These are phyloP conservation scores for Grosmannia penicillata DNA, from an alignment of 2,329 filamentous ascomycete genomes.

Conservation along the genomic window DNA sequence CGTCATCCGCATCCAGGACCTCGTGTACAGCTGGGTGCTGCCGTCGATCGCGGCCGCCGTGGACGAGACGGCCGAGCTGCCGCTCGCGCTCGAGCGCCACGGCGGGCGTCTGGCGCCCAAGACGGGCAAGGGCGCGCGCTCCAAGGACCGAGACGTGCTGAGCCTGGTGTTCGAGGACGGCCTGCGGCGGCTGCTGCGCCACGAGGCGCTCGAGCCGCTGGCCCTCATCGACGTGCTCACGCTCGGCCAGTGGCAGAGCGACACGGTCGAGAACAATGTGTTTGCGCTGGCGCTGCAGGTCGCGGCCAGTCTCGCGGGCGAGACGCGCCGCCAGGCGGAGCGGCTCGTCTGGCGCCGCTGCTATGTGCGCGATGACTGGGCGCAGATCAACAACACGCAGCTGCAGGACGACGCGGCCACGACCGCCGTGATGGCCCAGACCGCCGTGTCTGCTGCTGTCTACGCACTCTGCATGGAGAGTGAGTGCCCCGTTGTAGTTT, in stretches of 20 bases:
- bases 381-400: slow-evolving; percentile 60
- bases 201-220: slow-evolving; percentile 58
- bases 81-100: slow-evolving; percentile 60
- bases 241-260: slow-evolving; percentile 42
- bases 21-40: slow-evolving; percentile 55
- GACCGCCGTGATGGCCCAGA: slow-evolving; percentile 44
- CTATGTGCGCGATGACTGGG: slow-evolving; percentile 76
- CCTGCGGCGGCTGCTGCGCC: slow-evolving; percentile 54
- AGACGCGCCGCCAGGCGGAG: slow-evolving; percentile 42
- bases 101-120: slow-evolving; percentile 34
- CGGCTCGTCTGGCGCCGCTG: slow-evolving; percentile 74
- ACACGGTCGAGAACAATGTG: slow-evolving; percentile 46
- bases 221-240: slow-evolving; percentile 74
- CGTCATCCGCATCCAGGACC: slow-evolving; percentile 66
- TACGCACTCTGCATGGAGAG: slow-evolving; percentile 48
- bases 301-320: slow-evolving; percentile 38
- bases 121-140: too few relatives aligned
- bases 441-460: slow-evolving; percentile 54
- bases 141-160: slow-evolving; percentile 52
- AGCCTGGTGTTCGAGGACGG: slow-evolving; percentile 55
- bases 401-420: slow-evolving; percentile 58
- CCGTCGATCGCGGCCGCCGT: slow-evolving; percentile 56
- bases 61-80: slow-evolving; percentile 63
- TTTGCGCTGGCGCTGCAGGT: slow-evolving; percentile 62
- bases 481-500: slow-evolving; percentile 27